phyloP scores from a whole-genome alignment of 2,329 filamentous ascomycete genomes.

The Fonsecaea nubica region DNA sequence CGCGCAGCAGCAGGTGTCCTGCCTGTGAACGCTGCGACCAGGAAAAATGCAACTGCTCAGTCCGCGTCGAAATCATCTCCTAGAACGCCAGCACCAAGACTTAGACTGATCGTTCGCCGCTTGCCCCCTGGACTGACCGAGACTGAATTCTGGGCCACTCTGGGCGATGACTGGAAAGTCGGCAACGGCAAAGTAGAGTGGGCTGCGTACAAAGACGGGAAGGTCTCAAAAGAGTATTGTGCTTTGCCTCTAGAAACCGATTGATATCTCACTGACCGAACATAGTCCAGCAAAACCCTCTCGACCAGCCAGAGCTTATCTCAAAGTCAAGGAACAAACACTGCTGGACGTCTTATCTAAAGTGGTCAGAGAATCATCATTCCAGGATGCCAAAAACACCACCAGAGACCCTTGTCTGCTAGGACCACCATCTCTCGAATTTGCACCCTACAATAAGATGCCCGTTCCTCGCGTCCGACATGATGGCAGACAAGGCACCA shows the following conservation, averaged over 20 bases:
- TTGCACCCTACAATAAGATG: constrained; percentile 81
- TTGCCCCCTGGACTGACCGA: constrained; percentile 85
- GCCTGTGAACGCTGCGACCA: constrained; percentile 56
- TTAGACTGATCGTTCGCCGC: constrained; percentile 84
- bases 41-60: constrained; percentile 52
- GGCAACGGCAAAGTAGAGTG: constrained; percentile 86
- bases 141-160: constrained; percentile 71
- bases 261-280: constrained; percentile 32
- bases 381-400: constrained; percentile 83
- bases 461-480: constrained; percentile 75
- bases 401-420: constrained; percentile 74
- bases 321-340: constrained; percentile 77
- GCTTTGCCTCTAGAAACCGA: background rate
- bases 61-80: constrained; percentile 51
- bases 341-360: constrained; percentile 73
- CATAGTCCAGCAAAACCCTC: constrained; percentile 82
- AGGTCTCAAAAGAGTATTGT: constrained; percentile 81
- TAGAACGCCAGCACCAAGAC: constrained; percentile 63
- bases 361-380: constrained; percentile 70
- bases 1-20: constrained; percentile 59
- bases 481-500: constrained; percentile 88
- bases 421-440: constrained; percentile 80
- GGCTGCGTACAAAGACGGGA: constrained; percentile 74
- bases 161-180: constrained; percentile 81
- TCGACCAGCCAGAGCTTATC: constrained; percentile 77